phyloP scores from a whole-genome alignment of 2,329 filamentous ascomycete genomes.

The Knufia petricola region DNA sequence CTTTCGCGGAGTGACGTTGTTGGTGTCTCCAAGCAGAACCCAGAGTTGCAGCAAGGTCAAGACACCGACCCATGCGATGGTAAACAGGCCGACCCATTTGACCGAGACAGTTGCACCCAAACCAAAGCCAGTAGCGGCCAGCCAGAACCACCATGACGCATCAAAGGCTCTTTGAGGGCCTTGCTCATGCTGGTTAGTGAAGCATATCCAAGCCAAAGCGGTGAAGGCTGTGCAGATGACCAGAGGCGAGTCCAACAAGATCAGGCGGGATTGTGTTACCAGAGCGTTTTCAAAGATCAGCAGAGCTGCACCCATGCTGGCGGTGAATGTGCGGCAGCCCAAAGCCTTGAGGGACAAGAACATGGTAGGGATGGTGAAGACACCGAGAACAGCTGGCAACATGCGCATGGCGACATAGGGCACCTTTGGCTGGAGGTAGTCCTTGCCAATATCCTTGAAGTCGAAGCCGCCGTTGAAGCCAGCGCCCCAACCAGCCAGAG shows the following conservation, averaged over 20 bases:
- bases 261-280: slow-evolving; percentile 86
- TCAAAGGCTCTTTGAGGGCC: slow-evolving; percentile 81
- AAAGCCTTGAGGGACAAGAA: slow-evolving; percentile 87
- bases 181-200: slow-evolving; percentile 93
- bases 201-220: slow-evolving; percentile 78
- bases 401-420: slow-evolving; percentile 97
- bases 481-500: slow-evolving; percentile 85
- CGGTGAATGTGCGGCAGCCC: slow-evolving; percentile 79
- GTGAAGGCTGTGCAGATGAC: slow-evolving; percentile 90
- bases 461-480: slow-evolving; percentile 94
- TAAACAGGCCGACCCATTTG: slow-evolving; percentile 98
- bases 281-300: slow-evolving; percentile 97
- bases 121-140: slow-evolving; percentile 72
- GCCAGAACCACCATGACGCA: slow-evolving; percentile 96
- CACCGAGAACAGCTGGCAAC: slow-evolving; percentile 79
- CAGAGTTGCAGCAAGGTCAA: slow-evolving; percentile 88
- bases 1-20: slow-evolving; percentile 71
- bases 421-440: slow-evolving; percentile 88
- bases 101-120: slow-evolving; percentile 87
- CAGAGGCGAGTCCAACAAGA: slow-evolving; percentile 89
- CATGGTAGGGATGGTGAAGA: slow-evolving; percentile 81
- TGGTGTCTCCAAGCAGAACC: slow-evolving; percentile 83
- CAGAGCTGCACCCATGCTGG: slow-evolving; percentile 70
- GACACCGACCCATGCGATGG: slow-evolving; percentile 92
- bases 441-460: slow-evolving; percentile 99